Conservation (phyloP, 352 stramenopile genomes). For the Thalassiosira ordinaria region DNA sequence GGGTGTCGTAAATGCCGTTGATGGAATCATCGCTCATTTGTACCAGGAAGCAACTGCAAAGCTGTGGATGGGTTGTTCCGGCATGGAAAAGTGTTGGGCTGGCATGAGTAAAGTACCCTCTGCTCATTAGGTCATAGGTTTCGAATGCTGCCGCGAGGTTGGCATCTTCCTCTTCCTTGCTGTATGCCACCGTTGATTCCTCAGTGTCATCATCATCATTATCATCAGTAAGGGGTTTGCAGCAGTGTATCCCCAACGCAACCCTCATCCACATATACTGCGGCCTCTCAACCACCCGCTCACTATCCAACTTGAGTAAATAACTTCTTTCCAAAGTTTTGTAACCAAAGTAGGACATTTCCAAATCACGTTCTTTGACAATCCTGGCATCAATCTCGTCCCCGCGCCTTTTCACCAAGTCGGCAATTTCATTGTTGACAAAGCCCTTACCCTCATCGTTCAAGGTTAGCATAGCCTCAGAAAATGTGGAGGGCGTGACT, state of each 20-base stretch:
- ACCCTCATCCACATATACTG: slow-evolving; percentile 99
- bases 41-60: slow-evolving; percentile 97
- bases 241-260: slow-evolving; percentile 96
- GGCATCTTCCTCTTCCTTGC: slow-evolving; percentile 64
- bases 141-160: slow-evolving; percentile 91
- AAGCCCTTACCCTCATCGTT: slow-evolving; percentile 83
- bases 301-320: slow-evolving; percentile 80
- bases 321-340: slow-evolving; percentile 93
- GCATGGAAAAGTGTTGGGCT: slow-evolving; percentile 98
- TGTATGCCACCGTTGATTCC: slow-evolving; percentile 12
- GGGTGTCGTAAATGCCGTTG: slow-evolving; percentile 97
- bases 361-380: slow-evolving; percentile 92
- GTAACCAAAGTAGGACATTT: slow-evolving; percentile 97
- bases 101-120: slow-evolving; percentile 98
- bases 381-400: slow-evolving; percentile 86
- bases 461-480: slow-evolving; percentile 86
- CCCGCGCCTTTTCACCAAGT: slow-evolving; percentile 61
- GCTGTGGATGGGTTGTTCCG: slow-evolving; percentile 94
- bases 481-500: slow-evolving; percentile 93
- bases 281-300: slow-evolving; percentile 84
- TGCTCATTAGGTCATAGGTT: slow-evolving; percentile 97
- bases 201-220: neutral
- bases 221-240: slow-evolving; percentile 28
- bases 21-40: slow-evolving; percentile 98
- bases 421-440: slow-evolving; percentile 64